A percentile compares a stretch with the other conserved stretches of the same genome.
These are phyloP conservation scores for Penicillium aurantiogriseum DNA, from an alignment of 2,329 filamentous ascomycete species.

Conservation along the genomic window DNA sequence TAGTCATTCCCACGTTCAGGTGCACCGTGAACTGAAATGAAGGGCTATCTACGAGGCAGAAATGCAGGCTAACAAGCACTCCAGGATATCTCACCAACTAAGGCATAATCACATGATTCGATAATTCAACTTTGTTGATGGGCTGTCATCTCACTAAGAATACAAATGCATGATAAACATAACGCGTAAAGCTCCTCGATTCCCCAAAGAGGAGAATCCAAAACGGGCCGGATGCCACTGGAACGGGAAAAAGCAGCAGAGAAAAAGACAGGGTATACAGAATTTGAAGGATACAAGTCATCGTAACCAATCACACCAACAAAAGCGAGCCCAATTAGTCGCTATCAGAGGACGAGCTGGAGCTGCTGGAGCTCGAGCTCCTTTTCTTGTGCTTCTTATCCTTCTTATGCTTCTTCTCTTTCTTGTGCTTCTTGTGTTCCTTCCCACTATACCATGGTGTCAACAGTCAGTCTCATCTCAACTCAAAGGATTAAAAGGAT, in stretches of 20 bases:
- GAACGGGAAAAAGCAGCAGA: not conserved
- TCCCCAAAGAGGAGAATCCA: not conserved
- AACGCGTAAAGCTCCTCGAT: not conserved
- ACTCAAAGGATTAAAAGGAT: not conserved
- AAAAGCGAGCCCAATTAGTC: not conserved
- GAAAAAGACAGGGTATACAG: constrained; percentile 1
- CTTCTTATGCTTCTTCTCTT: constrained; percentile 20
- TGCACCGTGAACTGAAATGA: not conserved
- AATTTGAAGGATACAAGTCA: not conserved
- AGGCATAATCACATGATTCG: not conserved
- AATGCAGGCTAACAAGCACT: not conserved
- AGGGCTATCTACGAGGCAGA: not conserved
- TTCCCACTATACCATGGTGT: constrained; percentile 4
- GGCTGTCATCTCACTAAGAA: constrained; percentile 1
- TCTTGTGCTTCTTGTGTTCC: constrained; percentile 16
- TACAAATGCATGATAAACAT: not conserved
- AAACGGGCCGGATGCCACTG: not conserved
- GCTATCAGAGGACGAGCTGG: constrained; percentile 13
- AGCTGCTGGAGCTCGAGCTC: constrained; percentile 17
- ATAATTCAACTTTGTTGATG: not conserved
- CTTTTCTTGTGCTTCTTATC: constrained; percentile 18
- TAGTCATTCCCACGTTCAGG: not conserved
- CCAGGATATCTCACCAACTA: not conserved
- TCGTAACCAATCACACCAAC: not conserved
- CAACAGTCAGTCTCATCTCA: not conserved